These are phyloP conservation scores for Graphilbum ipis-grandicollis DNA, from an alignment of 2,329 filamentous ascomycete genomes.

Conservation along the genomic window DNA sequence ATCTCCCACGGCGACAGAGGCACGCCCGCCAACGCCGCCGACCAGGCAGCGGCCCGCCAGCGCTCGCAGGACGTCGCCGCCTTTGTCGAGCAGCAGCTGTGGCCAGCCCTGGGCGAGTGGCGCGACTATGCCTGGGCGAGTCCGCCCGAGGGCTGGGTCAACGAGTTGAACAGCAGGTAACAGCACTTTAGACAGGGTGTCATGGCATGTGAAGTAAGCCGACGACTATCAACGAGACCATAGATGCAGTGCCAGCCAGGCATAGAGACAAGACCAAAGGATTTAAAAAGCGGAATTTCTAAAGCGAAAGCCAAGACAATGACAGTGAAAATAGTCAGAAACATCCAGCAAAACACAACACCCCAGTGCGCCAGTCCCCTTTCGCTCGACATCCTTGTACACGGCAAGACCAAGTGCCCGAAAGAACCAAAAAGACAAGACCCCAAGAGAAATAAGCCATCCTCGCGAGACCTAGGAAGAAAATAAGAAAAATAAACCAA, in stretches of 20 bases:
- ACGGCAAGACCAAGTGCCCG: not conserved
- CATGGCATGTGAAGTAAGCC: too few species aligned
- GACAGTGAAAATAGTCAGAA: too few species aligned
- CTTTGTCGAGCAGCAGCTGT: conserved; percentile 26
- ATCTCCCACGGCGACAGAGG: conserved; percentile 8
- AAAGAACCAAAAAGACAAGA: not conserved
- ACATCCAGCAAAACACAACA: not conserved
- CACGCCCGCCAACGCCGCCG: not conserved
- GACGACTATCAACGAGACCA: too few species aligned
- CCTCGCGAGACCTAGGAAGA: too few species aligned
- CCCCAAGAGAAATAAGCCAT: too few species aligned
- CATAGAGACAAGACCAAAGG: too few species aligned
- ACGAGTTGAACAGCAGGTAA: conserved; percentile 2
- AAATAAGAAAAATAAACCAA: too few species aligned
- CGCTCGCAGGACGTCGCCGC: conserved; percentile 14
- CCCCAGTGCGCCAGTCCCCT: not conserved
- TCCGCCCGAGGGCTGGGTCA: conserved; percentile 9
- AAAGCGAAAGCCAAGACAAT: too few species aligned
- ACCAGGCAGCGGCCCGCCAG: conserved; percentile 6
- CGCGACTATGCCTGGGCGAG: conserved; percentile 37
- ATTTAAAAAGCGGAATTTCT: too few species aligned
- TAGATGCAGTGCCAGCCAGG: too few species aligned
- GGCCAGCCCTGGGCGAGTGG: conserved; percentile 40
- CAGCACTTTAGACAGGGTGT: too few species aligned
- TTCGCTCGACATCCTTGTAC: not conserved